Evolutionary conservation across 2,329 filamentous ascomycete genomes (phyloP), one percentile per base, ranked within the genome.

Genomic region (Epicoccum sorghinum): DNA sequence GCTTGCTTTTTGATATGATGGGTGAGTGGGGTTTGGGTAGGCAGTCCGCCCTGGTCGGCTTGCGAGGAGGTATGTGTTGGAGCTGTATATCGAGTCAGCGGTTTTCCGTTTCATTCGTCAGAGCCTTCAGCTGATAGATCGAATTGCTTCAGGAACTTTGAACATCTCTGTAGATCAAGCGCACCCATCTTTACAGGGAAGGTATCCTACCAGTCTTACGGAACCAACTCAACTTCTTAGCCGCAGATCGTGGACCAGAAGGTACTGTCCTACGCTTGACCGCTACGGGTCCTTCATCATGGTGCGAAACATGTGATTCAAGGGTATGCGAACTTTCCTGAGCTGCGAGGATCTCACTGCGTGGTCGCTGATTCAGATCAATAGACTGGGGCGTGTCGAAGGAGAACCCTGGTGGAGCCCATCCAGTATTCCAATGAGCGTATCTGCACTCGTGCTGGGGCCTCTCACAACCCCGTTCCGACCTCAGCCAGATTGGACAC

Each of bases 371-470:
- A 3, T 25, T 6, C 7, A 33, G 18, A 22, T 47, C 14, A 7
- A 43, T 47, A 4, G 24, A 32, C 10, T 47, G 35, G 24, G 44
- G 22, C 2, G 14, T 30, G n/a, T 9, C 30, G 12, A 9, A 14
- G 35, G 14, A 25, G 3, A 39, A 2, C n/a, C 39, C 22, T 12
- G 51, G 22, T 14, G 44, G 51, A 14, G 36, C 47, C 43, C 39
- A 67, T 13, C 67, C 67, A 18, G 67, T 70, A 39, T 70, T 42
- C 27, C 14, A 4, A n/a, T 42, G 39, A 14, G 39, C 25, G 25
- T 30, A 42, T 30, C 4, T 22, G 13, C 68, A 70, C 3, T 66
- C 59, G 6, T 18, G 64, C 59, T 5, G 52, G 61, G 18, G 18
- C 18, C 33, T 57, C 10, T 13, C 47, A 32, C 66, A 68, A 14